Evolutionary conservation across 768 basidiomycete genomes (phyloP).

Genomic region (Kondoa subrosea): DNA sequence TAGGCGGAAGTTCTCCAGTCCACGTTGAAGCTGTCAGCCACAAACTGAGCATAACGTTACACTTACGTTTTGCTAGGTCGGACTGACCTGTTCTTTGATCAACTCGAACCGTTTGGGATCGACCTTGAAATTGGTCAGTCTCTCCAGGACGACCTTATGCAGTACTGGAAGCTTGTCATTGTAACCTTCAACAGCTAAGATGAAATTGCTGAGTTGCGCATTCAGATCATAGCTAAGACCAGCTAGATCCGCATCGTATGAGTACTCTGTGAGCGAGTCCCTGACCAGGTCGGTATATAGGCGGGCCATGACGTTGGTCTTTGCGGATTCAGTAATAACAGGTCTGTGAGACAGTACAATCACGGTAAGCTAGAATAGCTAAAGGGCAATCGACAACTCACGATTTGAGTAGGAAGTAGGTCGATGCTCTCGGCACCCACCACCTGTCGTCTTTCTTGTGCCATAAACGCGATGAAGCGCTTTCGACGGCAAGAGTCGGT

Average conservation of each 20-base stretch:
- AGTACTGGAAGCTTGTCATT: constrained; percentile 73
- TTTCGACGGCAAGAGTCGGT: constrained; percentile 40
- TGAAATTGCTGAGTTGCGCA: constrained; percentile 49
- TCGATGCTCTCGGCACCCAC: constrained; percentile 78
- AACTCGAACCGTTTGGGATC: constrained; percentile 57
- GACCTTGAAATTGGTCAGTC: constrained; percentile 48
- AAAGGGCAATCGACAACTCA: too few relatives aligned
- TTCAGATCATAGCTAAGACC: constrained; percentile 60
- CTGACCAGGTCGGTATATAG: constrained; percentile 69
- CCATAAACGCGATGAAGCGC: constrained; percentile 60
- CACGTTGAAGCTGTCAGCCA: constrained; percentile 45
- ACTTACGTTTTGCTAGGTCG: constrained; percentile 7
- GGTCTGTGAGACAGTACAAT: too few relatives aligned
- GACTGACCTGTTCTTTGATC: constrained; percentile 62
- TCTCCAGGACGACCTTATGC: constrained; percentile 52
- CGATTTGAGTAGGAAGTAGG: constrained; percentile 56
- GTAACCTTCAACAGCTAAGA: constrained; percentile 59
- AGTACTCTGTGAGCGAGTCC: constrained; percentile 74
- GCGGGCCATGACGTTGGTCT: constrained; percentile 55
- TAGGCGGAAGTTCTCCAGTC: constrained; percentile 74
- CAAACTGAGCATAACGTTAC: not conserved
- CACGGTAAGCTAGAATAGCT: not conserved
- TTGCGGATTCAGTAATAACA: constrained; percentile 39
- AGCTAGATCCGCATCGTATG: constrained; percentile 83
- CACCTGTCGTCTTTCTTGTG: constrained; percentile 94